Percentiles rank a stretch among this genome's conserved stretches.
Evolutionary conservation across 2,329 filamentous ascomycete species (phyloP).

Genomic region (Scleromitrula shiraiana): DNA sequence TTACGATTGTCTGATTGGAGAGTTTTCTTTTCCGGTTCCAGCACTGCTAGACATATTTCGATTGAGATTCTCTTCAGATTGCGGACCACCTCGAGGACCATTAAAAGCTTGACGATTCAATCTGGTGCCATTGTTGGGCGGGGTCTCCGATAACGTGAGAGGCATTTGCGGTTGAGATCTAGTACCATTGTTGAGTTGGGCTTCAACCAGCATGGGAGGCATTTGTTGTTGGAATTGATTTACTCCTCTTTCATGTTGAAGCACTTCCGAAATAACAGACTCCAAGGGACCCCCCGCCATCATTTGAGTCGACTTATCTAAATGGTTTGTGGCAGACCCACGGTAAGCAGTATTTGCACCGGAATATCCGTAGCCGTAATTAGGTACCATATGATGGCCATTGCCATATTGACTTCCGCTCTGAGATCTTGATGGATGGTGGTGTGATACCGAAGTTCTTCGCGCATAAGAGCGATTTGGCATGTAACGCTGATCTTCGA

Average conservation of each 20-base stretch:
- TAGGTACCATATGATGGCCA: not conserved
- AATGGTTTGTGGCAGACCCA: too few species aligned
- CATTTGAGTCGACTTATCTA: not conserved
- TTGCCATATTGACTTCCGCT: not conserved
- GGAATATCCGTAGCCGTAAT: not conserved
- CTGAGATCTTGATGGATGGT: slow-evolving; percentile 6
- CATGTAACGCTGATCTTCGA: not conserved
- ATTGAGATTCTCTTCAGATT: too few species aligned
- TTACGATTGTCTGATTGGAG: not conserved
- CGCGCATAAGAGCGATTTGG: not conserved
- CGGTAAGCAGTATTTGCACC: not conserved
- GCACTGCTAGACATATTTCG: not conserved
- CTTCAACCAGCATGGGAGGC: not conserved
- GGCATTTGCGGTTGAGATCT: too few species aligned
- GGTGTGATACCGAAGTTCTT: slow-evolving; percentile 3
- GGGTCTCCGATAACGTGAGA: too few species aligned
- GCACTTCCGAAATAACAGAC: slow-evolving; percentile 2
- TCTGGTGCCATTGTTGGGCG: too few species aligned
- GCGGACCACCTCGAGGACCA: too few species aligned
- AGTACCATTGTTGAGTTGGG: not conserved
- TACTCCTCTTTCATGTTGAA: slow-evolving; percentile 7
- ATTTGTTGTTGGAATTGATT: slow-evolving; percentile 3
- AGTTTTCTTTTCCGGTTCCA: slow-evolving; percentile 7
- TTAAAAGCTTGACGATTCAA: too few species aligned
- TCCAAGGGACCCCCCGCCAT: not conserved